Conservation (phyloP, 345 rosid species). For the Citropsis articulata region DNA sequence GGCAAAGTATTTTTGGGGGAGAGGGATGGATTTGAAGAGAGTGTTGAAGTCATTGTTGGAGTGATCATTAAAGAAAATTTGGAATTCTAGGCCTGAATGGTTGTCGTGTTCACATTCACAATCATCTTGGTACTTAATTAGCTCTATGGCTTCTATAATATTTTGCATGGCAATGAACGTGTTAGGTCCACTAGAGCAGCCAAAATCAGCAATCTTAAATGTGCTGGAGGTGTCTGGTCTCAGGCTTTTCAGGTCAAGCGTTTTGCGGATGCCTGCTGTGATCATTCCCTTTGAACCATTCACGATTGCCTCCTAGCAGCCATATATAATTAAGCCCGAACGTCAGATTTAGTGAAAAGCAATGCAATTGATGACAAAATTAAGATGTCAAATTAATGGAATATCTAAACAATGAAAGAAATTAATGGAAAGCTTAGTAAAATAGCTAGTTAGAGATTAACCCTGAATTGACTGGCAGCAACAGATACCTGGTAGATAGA, state of each 20-base stretch:
- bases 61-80: constrained; percentile 14
- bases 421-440: too few species aligned
- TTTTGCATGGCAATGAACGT: background rate
- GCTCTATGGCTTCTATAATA: background rate
- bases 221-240: background rate
- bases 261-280: constrained; percentile 4
- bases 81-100: background rate
- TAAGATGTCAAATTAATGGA: too few species aligned
- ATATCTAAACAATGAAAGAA: too few species aligned
- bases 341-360: too few species aligned
- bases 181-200: background rate
- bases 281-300: constrained; percentile 14
- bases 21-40: constrained; percentile 9
- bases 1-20: background rate
- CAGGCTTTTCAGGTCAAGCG: constrained; percentile 13
- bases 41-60: constrained; percentile 20
- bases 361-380: too few species aligned
- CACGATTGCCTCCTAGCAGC: background rate
- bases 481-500: constrained; percentile 7
- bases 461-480: background rate
- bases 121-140: background rate
- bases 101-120: too few species aligned
- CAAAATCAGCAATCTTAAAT: constrained; percentile 1
- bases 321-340: too few species aligned
- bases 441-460: background rate